Percentiles rank a stretch among this genome's conserved stretches.
Conservation (phyloP, 768 basidiomycete species). For the Podaxis sp. region DNA sequence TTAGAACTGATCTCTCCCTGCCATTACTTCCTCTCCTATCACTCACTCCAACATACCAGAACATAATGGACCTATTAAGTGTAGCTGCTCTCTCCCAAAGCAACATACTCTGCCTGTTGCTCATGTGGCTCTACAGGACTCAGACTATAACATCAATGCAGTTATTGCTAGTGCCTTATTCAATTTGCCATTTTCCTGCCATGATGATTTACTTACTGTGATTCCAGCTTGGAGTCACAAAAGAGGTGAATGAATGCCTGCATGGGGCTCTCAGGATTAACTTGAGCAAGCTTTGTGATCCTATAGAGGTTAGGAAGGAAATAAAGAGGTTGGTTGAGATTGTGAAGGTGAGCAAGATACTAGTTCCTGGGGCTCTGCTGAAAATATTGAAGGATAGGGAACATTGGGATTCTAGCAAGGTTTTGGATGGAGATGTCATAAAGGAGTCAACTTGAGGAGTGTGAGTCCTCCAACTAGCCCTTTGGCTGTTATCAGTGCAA, state of each 20-base stretch:
- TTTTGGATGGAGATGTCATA: constrained; percentile 7
- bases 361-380: constrained; percentile 39
- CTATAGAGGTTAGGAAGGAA: constrained; percentile 44
- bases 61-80: neutral
- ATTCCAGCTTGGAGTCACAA: constrained; percentile 54
- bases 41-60: constrained; percentile 4
- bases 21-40: neutral
- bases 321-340: constrained; percentile 68
- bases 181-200: constrained; percentile 67
- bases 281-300: constrained; percentile 26
- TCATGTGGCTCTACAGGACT: constrained; percentile 61
- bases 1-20: no score
- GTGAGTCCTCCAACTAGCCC: constrained; percentile 38
- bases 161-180: constrained; percentile 64
- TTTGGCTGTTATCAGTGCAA: constrained; percentile 26
- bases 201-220: constrained; percentile 73
- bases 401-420: constrained; percentile 5
- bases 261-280: constrained; percentile 54
- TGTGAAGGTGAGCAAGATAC: constrained; percentile 20
- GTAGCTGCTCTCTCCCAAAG: neutral
- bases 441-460: constrained; percentile 17
- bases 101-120: neutral
- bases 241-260: constrained; percentile 53
- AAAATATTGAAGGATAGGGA: constrained; percentile 28
- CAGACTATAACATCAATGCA: constrained; percentile 50